Evolutionary conservation across 352 stramenopile species (phyloP).

Genomic region (Peronosclerospora sorghi): DNA sequence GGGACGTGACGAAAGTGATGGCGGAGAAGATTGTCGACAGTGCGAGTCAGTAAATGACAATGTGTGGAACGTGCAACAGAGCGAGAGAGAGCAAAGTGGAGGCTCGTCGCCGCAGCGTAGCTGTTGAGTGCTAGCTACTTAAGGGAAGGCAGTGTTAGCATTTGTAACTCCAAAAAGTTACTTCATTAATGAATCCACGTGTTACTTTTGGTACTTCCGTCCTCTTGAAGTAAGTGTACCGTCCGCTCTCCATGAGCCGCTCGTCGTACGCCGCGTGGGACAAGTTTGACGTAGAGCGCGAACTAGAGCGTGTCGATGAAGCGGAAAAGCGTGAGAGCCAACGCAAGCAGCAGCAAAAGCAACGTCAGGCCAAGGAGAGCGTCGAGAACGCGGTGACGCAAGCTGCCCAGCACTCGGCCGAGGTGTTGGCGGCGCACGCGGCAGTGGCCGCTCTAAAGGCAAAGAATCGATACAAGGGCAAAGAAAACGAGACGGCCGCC

Average conservation of each 20-base stretch:
- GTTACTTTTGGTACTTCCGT: constrained; percentile 2
- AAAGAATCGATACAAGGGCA: constrained; percentile 14
- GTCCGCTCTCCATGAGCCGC: constrained; percentile 15
- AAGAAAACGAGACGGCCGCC: not conserved
- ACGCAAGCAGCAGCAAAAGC: constrained; percentile 22
- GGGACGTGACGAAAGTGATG: constrained; percentile 65
- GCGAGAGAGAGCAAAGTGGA: constrained; percentile 1
- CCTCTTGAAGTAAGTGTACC: not conserved
- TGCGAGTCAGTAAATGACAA: constrained; percentile 11
- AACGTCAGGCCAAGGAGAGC: constrained; percentile 31
- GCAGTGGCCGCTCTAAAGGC: constrained; percentile 57
- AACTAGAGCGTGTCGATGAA: constrained; percentile 44
- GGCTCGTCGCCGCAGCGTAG: too few species aligned
- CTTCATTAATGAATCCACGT: constrained; percentile 22
- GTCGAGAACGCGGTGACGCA: constrained; percentile 35
- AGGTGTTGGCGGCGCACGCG: constrained; percentile 50
- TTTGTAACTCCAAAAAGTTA: constrained; percentile 4
- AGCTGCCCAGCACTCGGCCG: constrained; percentile 37
- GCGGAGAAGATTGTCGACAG: constrained; percentile 68
- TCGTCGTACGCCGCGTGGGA: constrained; percentile 48
- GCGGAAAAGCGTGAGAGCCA: constrained; percentile 21
- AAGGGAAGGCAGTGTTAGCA: constrained; percentile 14
- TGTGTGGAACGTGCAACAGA: not conserved
- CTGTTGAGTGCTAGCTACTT: too few species aligned
- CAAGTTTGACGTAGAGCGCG: constrained; percentile 57